Conservation (phyloP, 2,329 filamentous ascomycete genomes). For the Colletotrichum sidae region DNA sequence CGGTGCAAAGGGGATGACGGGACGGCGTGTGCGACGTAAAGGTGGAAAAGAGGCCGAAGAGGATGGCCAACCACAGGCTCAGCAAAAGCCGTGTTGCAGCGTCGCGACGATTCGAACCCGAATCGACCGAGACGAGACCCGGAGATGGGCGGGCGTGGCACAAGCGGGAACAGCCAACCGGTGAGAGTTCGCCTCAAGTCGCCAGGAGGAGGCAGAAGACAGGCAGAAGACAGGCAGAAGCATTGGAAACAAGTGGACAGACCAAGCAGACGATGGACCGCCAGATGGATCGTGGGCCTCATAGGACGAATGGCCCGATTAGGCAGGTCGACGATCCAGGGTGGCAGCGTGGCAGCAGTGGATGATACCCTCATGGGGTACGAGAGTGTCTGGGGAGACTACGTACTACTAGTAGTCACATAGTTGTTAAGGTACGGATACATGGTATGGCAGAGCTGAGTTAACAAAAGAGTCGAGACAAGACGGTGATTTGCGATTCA, state of each 20-base stretch:
- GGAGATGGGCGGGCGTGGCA: background rate
- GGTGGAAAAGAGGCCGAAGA: no score
- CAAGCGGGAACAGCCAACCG: no score
- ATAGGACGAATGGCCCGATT: slow-evolving; percentile 36
- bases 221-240: slow-evolving; percentile 1
- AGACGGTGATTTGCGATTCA: slow-evolving; percentile 11
- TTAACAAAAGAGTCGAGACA: no score
- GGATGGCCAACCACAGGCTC: no score
- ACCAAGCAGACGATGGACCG: slow-evolving; percentile 30
- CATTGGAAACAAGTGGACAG: slow-evolving; percentile 6
- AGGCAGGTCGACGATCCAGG: slow-evolving; percentile 35
- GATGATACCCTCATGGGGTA: background rate
- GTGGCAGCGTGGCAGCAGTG: background rate
- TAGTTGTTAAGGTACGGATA: no score
- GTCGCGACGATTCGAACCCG: no score
- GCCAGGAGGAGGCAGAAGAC: background rate
- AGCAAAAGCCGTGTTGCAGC: no score
- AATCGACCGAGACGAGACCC: no score
- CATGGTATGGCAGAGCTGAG: no score
- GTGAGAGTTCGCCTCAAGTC: no score
- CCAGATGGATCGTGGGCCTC: slow-evolving; percentile 24
- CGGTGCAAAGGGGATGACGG: background rate
- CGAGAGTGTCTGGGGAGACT: slow-evolving; percentile 14
- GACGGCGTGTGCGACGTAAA: no score
- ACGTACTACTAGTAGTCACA: no score